phyloP scores from a whole-genome alignment of 225 moss, liverwort and hornwort genomes.

The Ulota crispa region DNA sequence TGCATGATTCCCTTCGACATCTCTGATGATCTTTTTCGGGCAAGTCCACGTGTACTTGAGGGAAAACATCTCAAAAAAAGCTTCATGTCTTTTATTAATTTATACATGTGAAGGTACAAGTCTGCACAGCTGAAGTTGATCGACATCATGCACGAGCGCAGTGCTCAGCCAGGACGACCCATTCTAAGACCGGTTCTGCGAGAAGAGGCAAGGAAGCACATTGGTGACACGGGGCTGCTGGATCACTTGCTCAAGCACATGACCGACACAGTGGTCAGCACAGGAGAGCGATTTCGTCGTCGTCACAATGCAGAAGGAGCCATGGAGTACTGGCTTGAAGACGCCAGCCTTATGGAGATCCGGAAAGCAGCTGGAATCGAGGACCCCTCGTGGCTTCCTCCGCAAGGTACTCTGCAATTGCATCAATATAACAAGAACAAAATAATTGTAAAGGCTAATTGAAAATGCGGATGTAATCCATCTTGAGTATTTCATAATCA shows the following conservation, averaged over 20 bases:
- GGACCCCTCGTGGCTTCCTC: conserved; percentile 69
- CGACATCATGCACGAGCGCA: conserved; percentile 63
- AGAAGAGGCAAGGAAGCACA: conserved; percentile 65
- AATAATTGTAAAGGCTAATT: neutral
- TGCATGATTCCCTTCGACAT: neutral
- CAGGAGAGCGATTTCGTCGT: conserved; percentile 65
- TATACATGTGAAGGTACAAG: conserved; percentile 59
- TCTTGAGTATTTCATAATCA: neutral
- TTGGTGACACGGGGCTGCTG: conserved; percentile 64
- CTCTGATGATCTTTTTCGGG: neutral
- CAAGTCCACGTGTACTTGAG: neutral
- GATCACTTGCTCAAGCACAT: conserved; percentile 71
- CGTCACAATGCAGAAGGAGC: conserved; percentile 62
- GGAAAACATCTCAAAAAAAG: neutral
- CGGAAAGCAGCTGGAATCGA: conserved; percentile 71
- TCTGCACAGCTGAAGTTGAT: conserved; percentile 69
- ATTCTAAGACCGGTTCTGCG: conserved; percentile 57
- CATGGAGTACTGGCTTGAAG: conserved; percentile 75
- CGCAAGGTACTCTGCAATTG: conserved; percentile 34
- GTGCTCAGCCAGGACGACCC: conserved; percentile 54
- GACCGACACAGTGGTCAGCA: conserved; percentile 64
- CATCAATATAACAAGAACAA: neutral
- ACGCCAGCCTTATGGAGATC: conserved; percentile 56
- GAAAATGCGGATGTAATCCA: neutral
- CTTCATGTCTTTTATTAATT: neutral